These are phyloP conservation scores for Musa balbisiana DNA, from an alignment of 202 grass and related monocot species.

Conservation along the genomic window DNA sequence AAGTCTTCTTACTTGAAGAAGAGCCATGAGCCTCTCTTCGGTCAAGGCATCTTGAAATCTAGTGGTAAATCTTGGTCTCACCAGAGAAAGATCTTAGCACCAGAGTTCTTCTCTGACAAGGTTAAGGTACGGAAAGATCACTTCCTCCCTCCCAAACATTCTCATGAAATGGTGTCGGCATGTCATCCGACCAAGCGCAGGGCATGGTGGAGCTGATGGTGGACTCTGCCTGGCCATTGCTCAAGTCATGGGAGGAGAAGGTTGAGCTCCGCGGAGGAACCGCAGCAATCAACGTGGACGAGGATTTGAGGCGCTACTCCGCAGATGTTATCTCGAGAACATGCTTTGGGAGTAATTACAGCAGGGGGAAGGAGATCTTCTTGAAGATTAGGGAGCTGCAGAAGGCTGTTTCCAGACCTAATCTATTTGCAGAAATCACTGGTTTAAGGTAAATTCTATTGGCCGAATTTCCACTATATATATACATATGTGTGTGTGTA, in stretches of 20 bases:
- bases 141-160: not conserved
- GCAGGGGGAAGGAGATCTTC: conserved; percentile 55
- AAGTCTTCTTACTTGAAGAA: conserved; percentile 92
- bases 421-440: conserved; percentile 6
- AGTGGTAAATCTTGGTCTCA: conserved; percentile 62
- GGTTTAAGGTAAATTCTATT: not conserved
- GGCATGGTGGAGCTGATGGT: conserved; percentile 48
- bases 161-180: not conserved
- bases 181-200: conserved; percentile 20
- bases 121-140: conserved; percentile 45
- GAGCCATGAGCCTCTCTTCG: conserved; percentile 84
- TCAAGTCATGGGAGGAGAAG: conserved; percentile 46
- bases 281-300: conserved; percentile 50
- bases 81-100: conserved; percentile 91
- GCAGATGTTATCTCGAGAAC: conserved; percentile 57
- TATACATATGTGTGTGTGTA: no score
- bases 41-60: conserved; percentile 80
- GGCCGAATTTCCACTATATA: no score
- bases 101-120: conserved; percentile 87
- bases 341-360: conserved; percentile 55
- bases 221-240: conserved; percentile 29
- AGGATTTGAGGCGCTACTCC: conserved; percentile 40
- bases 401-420: conserved; percentile 26
- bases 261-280: conserved; percentile 30
- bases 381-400: conserved; percentile 44